Base-by-base conservation (phyloP, 2,329 filamentous ascomycete species). In the Paecilomyces variotii region DNA sequence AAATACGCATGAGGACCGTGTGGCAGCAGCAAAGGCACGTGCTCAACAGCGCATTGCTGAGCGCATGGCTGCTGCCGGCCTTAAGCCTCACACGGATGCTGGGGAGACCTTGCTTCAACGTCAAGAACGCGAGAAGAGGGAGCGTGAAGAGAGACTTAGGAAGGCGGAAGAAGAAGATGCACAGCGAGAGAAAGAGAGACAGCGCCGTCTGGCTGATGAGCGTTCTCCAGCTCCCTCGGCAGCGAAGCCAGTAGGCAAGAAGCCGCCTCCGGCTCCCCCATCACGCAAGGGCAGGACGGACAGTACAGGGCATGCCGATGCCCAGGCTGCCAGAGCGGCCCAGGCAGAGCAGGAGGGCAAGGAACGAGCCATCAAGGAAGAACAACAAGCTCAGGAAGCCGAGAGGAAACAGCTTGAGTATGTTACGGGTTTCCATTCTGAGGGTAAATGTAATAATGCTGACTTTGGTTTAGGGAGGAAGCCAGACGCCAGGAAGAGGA, bases 41-140 rank as follows among this genome's bases (percentile, higher is more conserved):
- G 95, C 94, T 7, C 92, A 97, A 73, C 90, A 93, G 71, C 90
- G 93, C 60, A 97, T 99, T 88, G 93, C 94, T 35, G 94, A 97
- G 74, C 87, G 94, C 60, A 84, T 99, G 68, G 94, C 94, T 60
- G 93, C 93, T 53, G 84, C 97, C 61, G 94, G 94, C 35, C 88
- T 99, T 70, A 96, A 91, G 73, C 86, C 91, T 30, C 88, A 90
- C 4, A 80, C 81, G 19, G 95, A 95, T 70, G 78, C 87, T 45
- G 87, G 88, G 2, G 94, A 99, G 76, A 89, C 86, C 30, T 79
- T 91, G 34, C 84, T 88, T 58, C 92, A 99, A 75, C 85, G 91
- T 61, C 84, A 89, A 59, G 94, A 97, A 70, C 89, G 94, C 28
- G 94, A 99, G 74, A 87, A 85, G 70, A 86, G 84, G 59, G 94